phyloP scores from a whole-genome alignment of 2,329 filamentous ascomycete genomes.

The Aspergillus niger region DNA sequence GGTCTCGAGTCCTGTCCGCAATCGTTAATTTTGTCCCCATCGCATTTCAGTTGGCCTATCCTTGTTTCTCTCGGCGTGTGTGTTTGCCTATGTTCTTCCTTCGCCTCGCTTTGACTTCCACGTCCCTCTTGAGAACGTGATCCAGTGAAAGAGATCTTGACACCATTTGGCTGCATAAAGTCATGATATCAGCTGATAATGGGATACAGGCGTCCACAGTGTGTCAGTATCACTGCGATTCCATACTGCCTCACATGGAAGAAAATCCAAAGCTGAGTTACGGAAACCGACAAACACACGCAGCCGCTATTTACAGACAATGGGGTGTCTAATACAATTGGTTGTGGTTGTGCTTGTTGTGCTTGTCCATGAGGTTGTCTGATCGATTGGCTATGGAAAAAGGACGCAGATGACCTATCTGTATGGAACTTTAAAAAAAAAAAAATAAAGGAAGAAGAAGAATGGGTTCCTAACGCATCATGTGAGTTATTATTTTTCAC shows the following conservation, averaged over 20 bases:
- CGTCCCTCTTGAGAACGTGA: neutral
- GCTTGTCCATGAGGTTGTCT: neutral
- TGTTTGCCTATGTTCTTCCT: neutral
- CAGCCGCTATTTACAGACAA: neutral
- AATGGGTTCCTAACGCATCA: neutral
- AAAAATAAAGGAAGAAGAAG: too few species aligned
- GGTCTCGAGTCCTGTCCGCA: constrained; percentile 19
- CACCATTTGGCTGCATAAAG: neutral
- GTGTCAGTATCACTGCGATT: neutral
- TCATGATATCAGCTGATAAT: neutral
- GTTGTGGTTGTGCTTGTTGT: neutral
- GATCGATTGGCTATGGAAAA: neutral
- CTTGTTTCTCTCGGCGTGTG: neutral
- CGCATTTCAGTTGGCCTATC: constrained; percentile 4
- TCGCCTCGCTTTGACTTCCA: neutral
- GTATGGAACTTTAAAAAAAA: neutral
- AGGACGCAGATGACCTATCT: neutral
- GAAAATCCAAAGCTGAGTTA: neutral
- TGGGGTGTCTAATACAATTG: neutral
- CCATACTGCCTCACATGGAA: neutral
- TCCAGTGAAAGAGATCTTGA: neutral
- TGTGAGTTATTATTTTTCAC: neutral
- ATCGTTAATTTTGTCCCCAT: constrained; percentile 18
- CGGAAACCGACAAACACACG: neutral
- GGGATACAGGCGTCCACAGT: neutral